phyloP scores from a whole-genome alignment of 371 early-diverging fungal genomes.

The Parasitella parasitica region DNA sequence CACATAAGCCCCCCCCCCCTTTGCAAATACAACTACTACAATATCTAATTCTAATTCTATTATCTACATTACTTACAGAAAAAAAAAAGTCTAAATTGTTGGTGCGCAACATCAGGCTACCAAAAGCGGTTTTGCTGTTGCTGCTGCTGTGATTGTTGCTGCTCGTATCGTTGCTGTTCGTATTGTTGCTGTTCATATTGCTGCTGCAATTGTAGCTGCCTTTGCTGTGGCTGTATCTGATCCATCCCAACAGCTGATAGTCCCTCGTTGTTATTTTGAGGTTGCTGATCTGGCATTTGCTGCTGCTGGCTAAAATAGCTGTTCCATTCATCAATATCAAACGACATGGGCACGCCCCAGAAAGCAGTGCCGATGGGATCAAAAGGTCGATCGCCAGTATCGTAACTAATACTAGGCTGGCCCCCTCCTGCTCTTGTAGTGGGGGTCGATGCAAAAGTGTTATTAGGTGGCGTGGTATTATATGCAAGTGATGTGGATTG shows the following conservation, averaged over 20 bases:
- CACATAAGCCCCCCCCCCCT: too few species aligned
- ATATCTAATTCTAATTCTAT: too few species aligned
- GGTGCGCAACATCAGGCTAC: too few species aligned
- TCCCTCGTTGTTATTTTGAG: background rate
- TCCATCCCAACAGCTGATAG: background rate
- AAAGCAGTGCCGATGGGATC: constrained; percentile 28
- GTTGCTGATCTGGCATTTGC: background rate
- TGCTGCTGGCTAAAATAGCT: constrained; percentile 18
- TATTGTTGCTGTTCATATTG: background rate
- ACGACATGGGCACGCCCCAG: constrained; percentile 30
- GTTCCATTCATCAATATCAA: constrained; percentile 33
- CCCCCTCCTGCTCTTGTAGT: background rate
- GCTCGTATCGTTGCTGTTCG: too few species aligned
- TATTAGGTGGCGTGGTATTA: background rate
- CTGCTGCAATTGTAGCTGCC: background rate
- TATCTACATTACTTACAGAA: too few species aligned
- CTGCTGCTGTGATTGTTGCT: background rate
- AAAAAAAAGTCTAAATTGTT: too few species aligned
- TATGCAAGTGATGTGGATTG: background rate
- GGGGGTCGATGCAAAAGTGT: background rate
- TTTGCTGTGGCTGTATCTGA: background rate
- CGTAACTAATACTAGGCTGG: constrained; percentile 7
- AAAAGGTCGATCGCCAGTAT: constrained; percentile 1
- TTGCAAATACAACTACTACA: too few species aligned
- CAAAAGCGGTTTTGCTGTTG: too few species aligned